Conservation (phyloP, 129 eudicot genomes). For the Artemisia argyi region DNA sequence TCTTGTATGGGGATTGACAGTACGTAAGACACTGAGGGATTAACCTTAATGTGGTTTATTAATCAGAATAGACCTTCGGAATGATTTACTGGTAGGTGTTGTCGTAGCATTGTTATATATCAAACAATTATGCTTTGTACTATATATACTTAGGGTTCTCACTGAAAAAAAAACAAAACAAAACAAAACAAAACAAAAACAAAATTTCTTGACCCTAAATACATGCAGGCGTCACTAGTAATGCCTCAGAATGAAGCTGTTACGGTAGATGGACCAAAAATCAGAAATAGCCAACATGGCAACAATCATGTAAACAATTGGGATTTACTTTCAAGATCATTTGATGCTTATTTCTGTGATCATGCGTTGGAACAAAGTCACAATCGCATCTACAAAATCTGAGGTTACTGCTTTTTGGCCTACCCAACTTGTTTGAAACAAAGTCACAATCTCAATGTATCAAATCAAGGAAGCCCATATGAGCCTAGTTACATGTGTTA, state of each 20-base stretch:
- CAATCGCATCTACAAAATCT: not conserved
- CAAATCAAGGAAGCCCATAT: not conserved
- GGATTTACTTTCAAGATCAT: slow-evolving; percentile 4
- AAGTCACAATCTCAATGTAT: not conserved
- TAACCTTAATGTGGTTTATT: not conserved
- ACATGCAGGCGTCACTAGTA: too few relatives aligned
- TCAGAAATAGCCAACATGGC: not conserved
- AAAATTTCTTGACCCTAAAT: too few relatives aligned
- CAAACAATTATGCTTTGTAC: too few relatives aligned
- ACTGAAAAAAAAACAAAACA: too few relatives aligned
- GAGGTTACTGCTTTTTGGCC: not conserved
- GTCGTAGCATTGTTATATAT: too few relatives aligned
- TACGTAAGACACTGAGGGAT: too few relatives aligned
- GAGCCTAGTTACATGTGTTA: not conserved
- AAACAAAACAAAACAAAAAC: too few relatives aligned
- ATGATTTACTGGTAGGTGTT: not conserved
- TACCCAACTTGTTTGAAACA: not conserved
- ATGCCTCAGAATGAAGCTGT: not conserved
- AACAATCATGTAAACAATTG: not conserved
- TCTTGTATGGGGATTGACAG: too few relatives aligned
- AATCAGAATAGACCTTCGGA: not conserved
- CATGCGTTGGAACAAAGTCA: not conserved
- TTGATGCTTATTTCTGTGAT: not conserved
- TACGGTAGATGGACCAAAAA: not conserved
- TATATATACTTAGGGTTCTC: too few relatives aligned